Evolutionary conservation across 2,329 filamentous ascomycete genomes (phyloP), one percentile per base, ranked within the genome.

Genomic region (Aspergillus pseudotamarii): DNA sequence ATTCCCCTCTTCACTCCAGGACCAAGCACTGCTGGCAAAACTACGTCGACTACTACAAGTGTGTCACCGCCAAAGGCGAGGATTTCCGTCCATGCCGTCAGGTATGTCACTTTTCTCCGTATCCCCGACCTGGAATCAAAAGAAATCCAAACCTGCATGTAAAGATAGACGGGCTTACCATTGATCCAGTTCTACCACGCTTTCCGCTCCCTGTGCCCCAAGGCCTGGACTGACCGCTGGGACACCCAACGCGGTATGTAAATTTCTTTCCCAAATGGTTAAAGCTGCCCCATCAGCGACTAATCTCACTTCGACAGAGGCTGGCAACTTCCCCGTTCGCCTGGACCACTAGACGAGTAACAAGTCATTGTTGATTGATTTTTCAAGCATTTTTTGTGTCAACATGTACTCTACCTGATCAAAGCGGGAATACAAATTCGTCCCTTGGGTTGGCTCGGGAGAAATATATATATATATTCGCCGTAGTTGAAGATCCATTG

Each of bases 11-110:
- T 62, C 16, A 57, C 36, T 61, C 26, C 61, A 85, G 82, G 82
- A 89, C 94, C 84, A 97, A 97, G 91, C 94, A 99, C 89, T 99
- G 95, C 92, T 99, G 95, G 95, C 96, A 99, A 83, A 99, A 99
- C 89, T 99, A 99, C 85, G 95, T 99, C 85, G 95, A 99, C 84
- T 98, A 99, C 88, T 92, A 99, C 90, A 99, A 99, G 89, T 99
- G 95, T 87, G 93, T 97, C 83, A 86, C 90, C 79, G 94, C 94
- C 84, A 98, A 98, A 89, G 94, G 94, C 83, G 94, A 98, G 86
- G 94, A 97, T 79, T 98, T 98, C 82, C 90, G 92, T 75, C 94
- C 94, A 71, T 98, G 94, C 91, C 91, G 90, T 78, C 94, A 97
- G 91, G 94, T 97, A 89, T 55, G 58, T 48, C 28, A 41, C 36